A percentile compares a stretch with the other conserved stretches of the same genome.
phyloP scores from a whole-genome alignment of 371 early-diverging fungal species.

The Mortierella sp. region DNA sequence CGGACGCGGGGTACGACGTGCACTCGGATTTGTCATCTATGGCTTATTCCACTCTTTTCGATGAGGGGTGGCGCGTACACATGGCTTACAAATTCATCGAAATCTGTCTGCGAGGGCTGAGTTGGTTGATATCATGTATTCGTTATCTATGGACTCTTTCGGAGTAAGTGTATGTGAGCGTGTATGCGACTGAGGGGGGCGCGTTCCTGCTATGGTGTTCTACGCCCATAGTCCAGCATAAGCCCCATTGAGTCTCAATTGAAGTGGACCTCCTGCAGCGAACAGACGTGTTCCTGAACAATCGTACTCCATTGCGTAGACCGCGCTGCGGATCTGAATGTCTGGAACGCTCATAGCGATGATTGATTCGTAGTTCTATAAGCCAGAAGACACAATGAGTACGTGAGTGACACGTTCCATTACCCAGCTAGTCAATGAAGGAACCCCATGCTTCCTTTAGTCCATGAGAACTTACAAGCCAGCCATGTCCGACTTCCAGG shows the following conservation, averaged over 20 bases:
- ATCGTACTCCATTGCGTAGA: conserved; percentile 67
- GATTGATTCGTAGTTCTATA: conserved; percentile 53
- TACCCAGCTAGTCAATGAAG: neutral
- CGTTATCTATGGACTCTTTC: too few relatives aligned
- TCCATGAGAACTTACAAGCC: conserved; percentile 54
- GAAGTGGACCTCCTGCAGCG: conserved; percentile 75
- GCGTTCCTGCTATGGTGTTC: too few relatives aligned
- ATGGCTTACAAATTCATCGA: too few relatives aligned
- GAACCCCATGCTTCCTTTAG: too few relatives aligned
- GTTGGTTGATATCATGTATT: too few relatives aligned
- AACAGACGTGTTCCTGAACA: conserved; percentile 59
- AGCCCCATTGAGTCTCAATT: conserved; percentile 64
- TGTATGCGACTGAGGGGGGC: too few relatives aligned
- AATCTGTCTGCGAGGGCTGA: too few relatives aligned
- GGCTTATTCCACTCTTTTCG: too few relatives aligned
- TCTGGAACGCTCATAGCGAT: conserved; percentile 55
- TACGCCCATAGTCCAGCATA: conserved; percentile 59
- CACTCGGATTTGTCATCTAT: too few relatives aligned
- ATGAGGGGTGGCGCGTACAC: too few relatives aligned
- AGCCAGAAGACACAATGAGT: neutral
- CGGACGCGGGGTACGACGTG: too few relatives aligned
- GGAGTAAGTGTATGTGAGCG: too few relatives aligned
- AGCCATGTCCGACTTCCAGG: conserved; percentile 58
- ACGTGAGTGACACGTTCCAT: neutral
- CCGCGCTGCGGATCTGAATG: conserved; percentile 60